Evolutionary conservation across 176 grass and related monocot genomes (phyloP).

Genomic region (Lolium rigidum): DNA sequence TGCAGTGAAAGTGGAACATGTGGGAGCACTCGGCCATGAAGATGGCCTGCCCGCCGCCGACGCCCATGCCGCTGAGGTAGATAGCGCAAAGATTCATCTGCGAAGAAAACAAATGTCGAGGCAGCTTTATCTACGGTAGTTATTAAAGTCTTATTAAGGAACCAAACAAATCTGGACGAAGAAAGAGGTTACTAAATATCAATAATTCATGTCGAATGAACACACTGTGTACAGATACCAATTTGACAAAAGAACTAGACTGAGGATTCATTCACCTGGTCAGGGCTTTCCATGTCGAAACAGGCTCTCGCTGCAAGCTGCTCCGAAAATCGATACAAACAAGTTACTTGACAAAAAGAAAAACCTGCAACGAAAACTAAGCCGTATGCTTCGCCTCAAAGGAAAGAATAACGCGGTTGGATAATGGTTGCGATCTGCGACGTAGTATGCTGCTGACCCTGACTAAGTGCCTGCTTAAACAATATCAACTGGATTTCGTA

Average conservation of each 20-base stretch:
- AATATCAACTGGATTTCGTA: background rate
- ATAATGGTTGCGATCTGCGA: background rate
- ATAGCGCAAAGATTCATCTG: conserved; percentile 41
- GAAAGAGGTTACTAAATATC: too few relatives aligned
- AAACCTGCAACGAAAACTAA: background rate
- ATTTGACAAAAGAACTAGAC: background rate
- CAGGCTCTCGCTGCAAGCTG: background rate
- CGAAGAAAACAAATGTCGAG: background rate
- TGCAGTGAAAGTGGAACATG: too few relatives aligned
- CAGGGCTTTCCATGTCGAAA: background rate
- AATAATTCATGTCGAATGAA: background rate
- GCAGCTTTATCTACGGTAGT: too few relatives aligned
- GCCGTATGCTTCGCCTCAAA: background rate
- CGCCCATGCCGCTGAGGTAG: conserved; percentile 26
- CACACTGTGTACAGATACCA: background rate
- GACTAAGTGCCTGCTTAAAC: background rate
- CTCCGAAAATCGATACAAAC: background rate
- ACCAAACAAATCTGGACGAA: too few relatives aligned
- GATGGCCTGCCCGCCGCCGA: too few relatives aligned
- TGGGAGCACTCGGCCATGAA: too few relatives aligned
- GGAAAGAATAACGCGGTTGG: background rate
- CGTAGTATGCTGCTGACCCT: background rate
- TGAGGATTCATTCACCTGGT: conserved; percentile 6
- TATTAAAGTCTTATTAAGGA: too few relatives aligned
- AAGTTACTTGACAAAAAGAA: too few relatives aligned